phyloP scores from a whole-genome alignment of 139 green algal genomes.

The Closterium sp. region DNA sequence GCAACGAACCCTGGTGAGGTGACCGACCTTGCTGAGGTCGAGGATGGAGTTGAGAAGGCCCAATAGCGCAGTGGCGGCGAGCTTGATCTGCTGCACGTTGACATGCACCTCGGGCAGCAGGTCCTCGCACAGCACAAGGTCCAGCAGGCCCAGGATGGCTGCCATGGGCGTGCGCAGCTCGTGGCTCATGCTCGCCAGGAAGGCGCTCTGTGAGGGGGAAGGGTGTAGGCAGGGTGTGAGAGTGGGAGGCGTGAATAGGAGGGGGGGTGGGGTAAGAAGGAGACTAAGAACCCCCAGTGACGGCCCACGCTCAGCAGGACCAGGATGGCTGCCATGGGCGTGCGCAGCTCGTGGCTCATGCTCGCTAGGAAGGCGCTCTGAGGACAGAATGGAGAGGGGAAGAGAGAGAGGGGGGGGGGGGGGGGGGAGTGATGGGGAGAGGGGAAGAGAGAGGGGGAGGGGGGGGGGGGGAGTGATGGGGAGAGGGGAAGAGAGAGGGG shows the following conservation, averaged over 20 bases:
- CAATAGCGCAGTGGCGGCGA: neutral
- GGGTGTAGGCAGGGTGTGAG: too few species aligned
- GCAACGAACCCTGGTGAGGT: neutral
- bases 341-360: conserved; percentile 21
- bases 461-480: too few species aligned
- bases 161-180: conserved; percentile 29
- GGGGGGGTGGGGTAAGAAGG: neutral
- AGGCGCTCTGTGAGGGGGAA: conserved; percentile 9
- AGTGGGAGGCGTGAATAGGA: neutral
- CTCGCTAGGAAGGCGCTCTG: conserved; percentile 24
- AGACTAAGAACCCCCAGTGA: too few species aligned
- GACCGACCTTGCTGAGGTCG: conserved; percentile 23
- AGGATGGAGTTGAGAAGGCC: conserved; percentile 22
- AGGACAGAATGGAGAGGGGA: too few species aligned
- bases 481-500: too few species aligned
- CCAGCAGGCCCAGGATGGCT: conserved; percentile 21
- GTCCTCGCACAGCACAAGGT: conserved; percentile 16
- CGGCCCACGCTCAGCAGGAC: conserved; percentile 8
- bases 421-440: too few species aligned
- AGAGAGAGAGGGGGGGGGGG: too few species aligned
- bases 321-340: conserved; percentile 21
- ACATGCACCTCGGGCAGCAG: conserved; percentile 19
- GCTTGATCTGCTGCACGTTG: conserved; percentile 23
- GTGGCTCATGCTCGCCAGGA: conserved; percentile 16
- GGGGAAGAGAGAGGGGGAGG: too few species aligned